Conservation (phyloP, 768 basidiomycete species). For the Leccinellum albellum region DNA sequence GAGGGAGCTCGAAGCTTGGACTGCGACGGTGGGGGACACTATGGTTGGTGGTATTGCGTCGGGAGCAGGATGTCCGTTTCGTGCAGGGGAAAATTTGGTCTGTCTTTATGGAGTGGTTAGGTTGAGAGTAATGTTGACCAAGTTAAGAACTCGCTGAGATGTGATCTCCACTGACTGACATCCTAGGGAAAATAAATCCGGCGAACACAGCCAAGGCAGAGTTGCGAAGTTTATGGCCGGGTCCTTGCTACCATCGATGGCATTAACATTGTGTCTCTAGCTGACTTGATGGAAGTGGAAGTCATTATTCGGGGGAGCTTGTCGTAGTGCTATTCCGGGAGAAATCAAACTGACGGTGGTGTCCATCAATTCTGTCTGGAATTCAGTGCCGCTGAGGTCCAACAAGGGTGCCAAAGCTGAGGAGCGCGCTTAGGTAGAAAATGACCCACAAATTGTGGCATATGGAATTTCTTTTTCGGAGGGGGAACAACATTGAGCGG, state of each 20-base stretch:
- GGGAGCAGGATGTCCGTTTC: background rate
- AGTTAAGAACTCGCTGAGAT: background rate
- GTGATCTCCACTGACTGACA: background rate
- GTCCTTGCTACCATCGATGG: background rate
- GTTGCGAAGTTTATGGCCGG: background rate
- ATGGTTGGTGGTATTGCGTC: background rate
- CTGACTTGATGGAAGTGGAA: background rate
- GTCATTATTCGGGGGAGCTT: background rate
- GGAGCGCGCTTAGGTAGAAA: conserved; percentile 6
- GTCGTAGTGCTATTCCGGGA: background rate
- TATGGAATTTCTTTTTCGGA: conserved; percentile 6
- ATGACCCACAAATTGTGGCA: conserved; percentile 5
- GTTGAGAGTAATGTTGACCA: background rate
- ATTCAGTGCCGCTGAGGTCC: background rate
- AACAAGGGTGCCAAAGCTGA: background rate
- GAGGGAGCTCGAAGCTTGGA: background rate
- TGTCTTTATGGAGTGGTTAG: background rate
- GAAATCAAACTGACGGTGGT: background rate
- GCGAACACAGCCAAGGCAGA: background rate
- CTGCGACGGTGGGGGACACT: background rate
- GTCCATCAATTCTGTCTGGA: background rate
- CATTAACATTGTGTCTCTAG: background rate
- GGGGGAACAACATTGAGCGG: conserved; percentile 12
- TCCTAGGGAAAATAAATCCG: too few relatives aligned
- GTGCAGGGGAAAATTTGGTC: background rate